These are phyloP conservation scores for Coniochaeta hoffmannii DNA, from an alignment of 2,329 filamentous ascomycete species.

Conservation along the genomic window DNA sequence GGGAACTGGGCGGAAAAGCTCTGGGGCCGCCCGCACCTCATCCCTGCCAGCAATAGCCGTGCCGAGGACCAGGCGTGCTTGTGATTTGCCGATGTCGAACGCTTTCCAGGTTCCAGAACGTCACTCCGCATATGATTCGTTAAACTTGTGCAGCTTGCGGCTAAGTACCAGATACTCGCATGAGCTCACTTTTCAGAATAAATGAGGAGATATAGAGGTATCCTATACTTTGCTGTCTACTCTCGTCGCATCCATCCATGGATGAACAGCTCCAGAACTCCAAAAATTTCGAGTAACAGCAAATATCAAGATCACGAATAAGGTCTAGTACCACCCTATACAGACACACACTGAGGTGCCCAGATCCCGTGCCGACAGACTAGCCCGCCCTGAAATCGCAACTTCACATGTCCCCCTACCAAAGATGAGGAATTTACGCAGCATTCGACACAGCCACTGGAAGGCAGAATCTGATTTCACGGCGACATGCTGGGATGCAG, in stretches of 20 bases:
- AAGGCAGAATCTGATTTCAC: constrained; percentile 56
- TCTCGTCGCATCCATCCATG: background rate
- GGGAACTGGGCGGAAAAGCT: background rate
- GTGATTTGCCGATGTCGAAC: background rate
- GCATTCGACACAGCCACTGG: constrained; percentile 63
- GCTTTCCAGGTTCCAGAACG: background rate
- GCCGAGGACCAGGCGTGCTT: constrained; percentile 2
- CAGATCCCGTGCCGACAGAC: background rate
- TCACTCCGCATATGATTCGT: background rate
- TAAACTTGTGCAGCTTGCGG: background rate
- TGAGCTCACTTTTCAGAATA: background rate
- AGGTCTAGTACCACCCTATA: background rate
- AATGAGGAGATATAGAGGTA: background rate
- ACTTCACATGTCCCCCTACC: background rate
- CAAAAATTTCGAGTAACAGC: background rate
- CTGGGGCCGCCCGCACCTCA: constrained; percentile 1
- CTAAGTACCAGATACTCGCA: background rate
- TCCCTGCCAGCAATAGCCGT: background rate
- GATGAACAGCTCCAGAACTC: background rate
- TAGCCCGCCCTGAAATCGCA: background rate
- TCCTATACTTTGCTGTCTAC: background rate
- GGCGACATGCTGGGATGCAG: constrained; percentile 78
- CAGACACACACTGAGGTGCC: background rate
- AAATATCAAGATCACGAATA: background rate
- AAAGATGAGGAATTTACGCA: constrained; percentile 82